phyloP scores from a whole-genome alignment of 441 rosid genomes.

The Arabidopsis hybrid region DNA sequence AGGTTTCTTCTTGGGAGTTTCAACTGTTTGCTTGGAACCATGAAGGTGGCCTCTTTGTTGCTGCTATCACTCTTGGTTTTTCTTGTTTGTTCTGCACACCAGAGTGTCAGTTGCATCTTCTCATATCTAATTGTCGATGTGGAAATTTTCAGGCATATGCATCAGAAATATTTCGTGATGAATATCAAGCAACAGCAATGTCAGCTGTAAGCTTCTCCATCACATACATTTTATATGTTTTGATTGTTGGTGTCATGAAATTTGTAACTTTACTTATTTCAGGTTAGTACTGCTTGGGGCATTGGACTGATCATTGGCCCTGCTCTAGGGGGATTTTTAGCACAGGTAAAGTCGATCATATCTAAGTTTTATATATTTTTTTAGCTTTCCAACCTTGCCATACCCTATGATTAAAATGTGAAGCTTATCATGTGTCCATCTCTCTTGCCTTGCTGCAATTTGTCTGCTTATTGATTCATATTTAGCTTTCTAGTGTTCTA shows the following conservation, averaged over 20 bases:
- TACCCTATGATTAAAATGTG: not conserved
- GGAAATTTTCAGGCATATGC: slow-evolving; percentile 78
- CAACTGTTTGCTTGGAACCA: slow-evolving; percentile 86
- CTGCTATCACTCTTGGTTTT: not conserved
- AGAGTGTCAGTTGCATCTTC: not conserved
- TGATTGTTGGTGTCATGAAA: not conserved
- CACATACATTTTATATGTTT: not conserved
- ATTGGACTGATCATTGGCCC: slow-evolving; percentile 94
- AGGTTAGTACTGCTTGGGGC: slow-evolving; percentile 94
- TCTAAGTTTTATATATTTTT: slow-evolving; percentile 2
- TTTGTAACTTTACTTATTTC: slow-evolving; percentile 32
- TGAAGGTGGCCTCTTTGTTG: slow-evolving; percentile 61
- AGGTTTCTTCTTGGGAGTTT: slow-evolving; percentile 85
- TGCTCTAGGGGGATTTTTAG: slow-evolving; percentile 87
- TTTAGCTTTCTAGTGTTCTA: not conserved
- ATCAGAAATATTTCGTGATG: slow-evolving; percentile 70
- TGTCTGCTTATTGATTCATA: not conserved
- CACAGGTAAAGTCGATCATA: slow-evolving; percentile 60
- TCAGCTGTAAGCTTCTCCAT: slow-evolving; percentile 64
- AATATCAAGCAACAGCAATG: slow-evolving; percentile 78
- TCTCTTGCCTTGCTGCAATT: not conserved
- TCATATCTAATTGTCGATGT: slow-evolving; percentile 11
- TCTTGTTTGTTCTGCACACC: not conserved
- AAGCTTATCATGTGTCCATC: not conserved
- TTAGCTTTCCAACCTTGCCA: not conserved